These are phyloP conservation scores for Pichia sp. DNA, from an alignment of 1,139 yeast genomes.

Conservation along the genomic window DNA sequence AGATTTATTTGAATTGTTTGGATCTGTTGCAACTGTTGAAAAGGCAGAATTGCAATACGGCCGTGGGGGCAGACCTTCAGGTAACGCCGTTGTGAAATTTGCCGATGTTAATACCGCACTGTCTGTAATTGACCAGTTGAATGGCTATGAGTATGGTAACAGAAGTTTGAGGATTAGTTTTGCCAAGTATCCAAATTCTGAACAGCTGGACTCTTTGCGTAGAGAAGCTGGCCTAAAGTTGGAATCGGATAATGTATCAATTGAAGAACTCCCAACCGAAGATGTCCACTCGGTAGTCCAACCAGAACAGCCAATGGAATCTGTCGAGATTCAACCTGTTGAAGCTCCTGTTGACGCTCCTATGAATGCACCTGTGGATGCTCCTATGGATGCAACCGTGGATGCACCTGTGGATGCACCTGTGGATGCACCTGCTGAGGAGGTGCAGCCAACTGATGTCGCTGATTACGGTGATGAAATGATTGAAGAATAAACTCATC, in stretches of 20 bases:
- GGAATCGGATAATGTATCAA: background rate
- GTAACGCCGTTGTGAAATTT: conserved; percentile 80
- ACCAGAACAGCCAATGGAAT: background rate
- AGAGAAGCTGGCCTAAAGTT: conserved; percentile 11
- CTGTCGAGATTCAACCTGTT: background rate
- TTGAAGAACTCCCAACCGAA: background rate
- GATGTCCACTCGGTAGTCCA: background rate
- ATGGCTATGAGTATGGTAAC: conserved; percentile 81
- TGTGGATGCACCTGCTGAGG: background rate
- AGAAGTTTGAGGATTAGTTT: conserved; percentile 64
- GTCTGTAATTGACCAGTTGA: conserved; percentile 66
- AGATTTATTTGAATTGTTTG: conserved; percentile 82
- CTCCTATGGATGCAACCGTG: background rate
- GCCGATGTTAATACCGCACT: conserved; percentile 67
- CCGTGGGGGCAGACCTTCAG: conserved; percentile 66
- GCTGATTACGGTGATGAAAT: conserved; percentile 26
- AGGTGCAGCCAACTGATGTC: background rate
- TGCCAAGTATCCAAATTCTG: conserved; percentile 37
- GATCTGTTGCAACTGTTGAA: conserved; percentile 72
- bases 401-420: background rate
- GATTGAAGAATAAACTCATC: conserved; percentile 23
- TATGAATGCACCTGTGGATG: background rate
- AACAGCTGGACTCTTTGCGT: conserved; percentile 15
- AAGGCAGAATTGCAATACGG: conserved; percentile 75
- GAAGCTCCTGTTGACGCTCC: background rate